A percentile compares a stretch with the other conserved stretches of the same genome.
These are phyloP conservation scores for Naganishia antarctica DNA, from an alignment of 768 basidiomycete species.

Conservation along the genomic window DNA sequence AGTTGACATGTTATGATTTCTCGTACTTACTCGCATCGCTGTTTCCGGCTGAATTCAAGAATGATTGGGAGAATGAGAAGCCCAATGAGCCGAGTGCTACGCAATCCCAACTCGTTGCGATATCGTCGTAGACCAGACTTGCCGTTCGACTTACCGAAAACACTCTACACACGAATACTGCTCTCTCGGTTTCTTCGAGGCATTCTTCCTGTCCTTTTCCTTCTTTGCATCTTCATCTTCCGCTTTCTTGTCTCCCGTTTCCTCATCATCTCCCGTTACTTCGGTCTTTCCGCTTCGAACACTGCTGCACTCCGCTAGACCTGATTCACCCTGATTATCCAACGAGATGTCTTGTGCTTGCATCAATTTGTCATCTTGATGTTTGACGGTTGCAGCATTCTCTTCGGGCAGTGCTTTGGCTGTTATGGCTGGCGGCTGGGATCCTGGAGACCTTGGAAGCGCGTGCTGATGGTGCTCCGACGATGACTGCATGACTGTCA, in stretches of 20 bases:
- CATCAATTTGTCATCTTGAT: too few species aligned
- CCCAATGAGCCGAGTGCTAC: too few species aligned
- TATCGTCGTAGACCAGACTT: too few species aligned
- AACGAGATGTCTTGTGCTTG: too few species aligned
- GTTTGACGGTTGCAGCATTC: too few species aligned
- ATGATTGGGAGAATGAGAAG: too few species aligned
- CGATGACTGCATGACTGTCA: not conserved
- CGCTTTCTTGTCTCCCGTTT: not conserved
- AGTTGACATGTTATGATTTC: not conserved
- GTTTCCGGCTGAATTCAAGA: slow-evolving; percentile 22
- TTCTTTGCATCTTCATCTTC: not conserved
- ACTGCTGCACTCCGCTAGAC: not conserved
- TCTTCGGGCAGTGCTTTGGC: not conserved
- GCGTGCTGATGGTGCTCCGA: not conserved
- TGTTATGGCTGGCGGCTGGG: too few species aligned
- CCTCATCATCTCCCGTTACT: not conserved
- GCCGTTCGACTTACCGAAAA: slow-evolving; percentile 12
- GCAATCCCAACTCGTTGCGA: too few species aligned
- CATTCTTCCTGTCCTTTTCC: slow-evolving; percentile 11
- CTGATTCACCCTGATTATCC: not conserved
- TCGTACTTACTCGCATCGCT: slow-evolving; percentile 24
- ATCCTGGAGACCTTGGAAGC: too few species aligned
- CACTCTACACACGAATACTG: slow-evolving; percentile 26
- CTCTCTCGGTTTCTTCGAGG: slow-evolving; percentile 26
- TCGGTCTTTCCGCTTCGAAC: not conserved